A percentile compares a stretch with the other conserved stretches of the same genome.
phyloP scores from a whole-genome alignment of 1,284 basidiomycete genomes.

The Takashimella tepidaria region DNA sequence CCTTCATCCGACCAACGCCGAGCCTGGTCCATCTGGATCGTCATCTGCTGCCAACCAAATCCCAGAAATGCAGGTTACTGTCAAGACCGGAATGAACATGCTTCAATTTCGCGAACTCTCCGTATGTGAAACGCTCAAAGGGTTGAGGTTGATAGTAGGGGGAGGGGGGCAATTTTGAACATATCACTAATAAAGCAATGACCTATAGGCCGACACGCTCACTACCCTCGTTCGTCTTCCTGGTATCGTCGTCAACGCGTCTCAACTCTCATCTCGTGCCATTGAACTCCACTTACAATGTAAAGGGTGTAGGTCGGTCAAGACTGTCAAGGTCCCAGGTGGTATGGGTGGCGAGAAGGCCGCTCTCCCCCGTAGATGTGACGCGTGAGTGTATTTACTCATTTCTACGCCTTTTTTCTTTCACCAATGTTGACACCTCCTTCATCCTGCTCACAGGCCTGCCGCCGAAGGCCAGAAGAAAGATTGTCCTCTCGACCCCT shows the following conservation, averaged over 20 bases:
- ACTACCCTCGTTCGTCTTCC: conserved; percentile 94
- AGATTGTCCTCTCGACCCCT: conserved; percentile 93
- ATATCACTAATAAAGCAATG: conserved; percentile 7
- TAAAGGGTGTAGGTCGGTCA: conserved; percentile 80
- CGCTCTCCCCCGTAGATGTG: conserved; percentile 77
- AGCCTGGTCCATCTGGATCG: conserved; percentile 50
- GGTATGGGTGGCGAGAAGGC: conserved; percentile 80
- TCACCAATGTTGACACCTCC: conserved; percentile 8
- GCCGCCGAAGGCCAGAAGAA: conserved; percentile 72
- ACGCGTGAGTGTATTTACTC: conserved; percentile 54
- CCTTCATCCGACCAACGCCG: conserved; percentile 57
- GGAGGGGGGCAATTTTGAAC: background rate
- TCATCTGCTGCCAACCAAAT: conserved; percentile 53
- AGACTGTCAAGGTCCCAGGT: conserved; percentile 70
- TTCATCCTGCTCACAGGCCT: conserved; percentile 45
- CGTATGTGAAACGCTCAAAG: too few species aligned
- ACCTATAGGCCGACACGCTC: conserved; percentile 71
- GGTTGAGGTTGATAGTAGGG: background rate
- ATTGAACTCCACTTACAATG: conserved; percentile 90
- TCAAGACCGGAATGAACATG: conserved; percentile 84
- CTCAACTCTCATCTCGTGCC: conserved; percentile 86
- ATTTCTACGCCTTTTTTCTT: background rate
- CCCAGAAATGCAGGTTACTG: conserved; percentile 82
- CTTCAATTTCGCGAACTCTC: conserved; percentile 89
- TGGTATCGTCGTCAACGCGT: conserved; percentile 97